phyloP scores from a whole-genome alignment of 23 red algal species.

The Gracilariopsis chorda region DNA sequence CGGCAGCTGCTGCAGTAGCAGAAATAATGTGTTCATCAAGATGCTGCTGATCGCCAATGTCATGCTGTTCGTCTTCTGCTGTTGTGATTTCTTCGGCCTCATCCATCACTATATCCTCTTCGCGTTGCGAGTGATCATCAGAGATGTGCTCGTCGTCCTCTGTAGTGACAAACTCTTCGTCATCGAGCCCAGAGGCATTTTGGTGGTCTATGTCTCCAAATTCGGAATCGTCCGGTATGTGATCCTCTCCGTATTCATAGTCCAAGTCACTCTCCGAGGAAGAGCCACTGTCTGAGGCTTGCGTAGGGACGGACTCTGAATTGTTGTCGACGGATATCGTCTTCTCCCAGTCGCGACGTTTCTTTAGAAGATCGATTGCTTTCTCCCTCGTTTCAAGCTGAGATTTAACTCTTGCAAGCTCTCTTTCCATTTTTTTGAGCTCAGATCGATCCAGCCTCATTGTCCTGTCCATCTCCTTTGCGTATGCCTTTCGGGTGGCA shows the following conservation, averaged over 20 bases:
- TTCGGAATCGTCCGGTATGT: not conserved
- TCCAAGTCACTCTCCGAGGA: conserved; percentile 7
- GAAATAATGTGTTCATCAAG: not conserved
- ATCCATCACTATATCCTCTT: not conserved
- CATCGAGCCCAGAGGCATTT: not conserved
- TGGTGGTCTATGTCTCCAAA: not conserved
- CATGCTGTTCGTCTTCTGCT: not conserved
- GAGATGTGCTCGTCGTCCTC: not conserved
- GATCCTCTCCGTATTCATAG: conserved; percentile 19
- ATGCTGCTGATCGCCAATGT: not conserved
- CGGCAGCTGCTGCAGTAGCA: not conserved
- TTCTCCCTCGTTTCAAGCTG: not conserved
- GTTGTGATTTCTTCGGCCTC: not conserved
- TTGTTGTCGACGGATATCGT: not conserved
- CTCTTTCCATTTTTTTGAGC: conserved; percentile 12
- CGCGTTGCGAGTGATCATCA: not conserved
- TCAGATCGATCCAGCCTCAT: not conserved
- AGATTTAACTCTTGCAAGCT: not conserved
- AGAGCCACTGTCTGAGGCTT: not conserved
- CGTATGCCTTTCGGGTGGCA: not conserved
- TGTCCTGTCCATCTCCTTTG: not conserved
- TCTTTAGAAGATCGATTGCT: not conserved
- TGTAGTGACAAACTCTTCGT: not conserved
- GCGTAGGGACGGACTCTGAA: not conserved
- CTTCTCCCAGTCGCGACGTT: conserved; percentile 1